phyloP scores from a whole-genome alignment of 805 yeast species.

The Yarrowia deformans region DNA sequence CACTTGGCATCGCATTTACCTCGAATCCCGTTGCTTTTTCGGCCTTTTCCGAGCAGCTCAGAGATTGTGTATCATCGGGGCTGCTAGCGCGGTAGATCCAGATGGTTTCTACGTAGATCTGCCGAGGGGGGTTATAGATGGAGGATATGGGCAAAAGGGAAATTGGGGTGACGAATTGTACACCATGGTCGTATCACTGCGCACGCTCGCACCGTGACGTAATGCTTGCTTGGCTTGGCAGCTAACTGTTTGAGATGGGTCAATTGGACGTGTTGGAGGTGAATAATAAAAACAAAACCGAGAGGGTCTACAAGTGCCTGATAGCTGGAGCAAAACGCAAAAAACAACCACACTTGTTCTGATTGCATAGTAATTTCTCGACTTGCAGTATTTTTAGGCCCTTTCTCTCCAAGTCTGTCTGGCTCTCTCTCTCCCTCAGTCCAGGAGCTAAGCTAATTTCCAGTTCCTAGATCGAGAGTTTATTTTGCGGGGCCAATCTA shows the following conservation, averaged over 20 bases:
- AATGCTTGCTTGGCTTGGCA: background rate
- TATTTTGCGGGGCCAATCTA: slow-evolving; percentile 37
- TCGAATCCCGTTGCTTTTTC: slow-evolving; percentile 15
- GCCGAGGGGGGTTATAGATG: background rate
- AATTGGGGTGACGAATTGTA: too few species aligned
- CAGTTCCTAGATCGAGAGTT: slow-evolving; percentile 37
- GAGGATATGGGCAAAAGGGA: too few species aligned
- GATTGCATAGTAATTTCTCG: slow-evolving; percentile 17
- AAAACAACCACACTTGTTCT: slow-evolving; percentile 12
- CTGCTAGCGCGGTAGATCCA: slow-evolving; percentile 3
- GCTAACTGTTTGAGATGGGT: background rate
- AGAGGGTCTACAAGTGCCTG: too few species aligned
- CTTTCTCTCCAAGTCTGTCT: background rate
- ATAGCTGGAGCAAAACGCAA: background rate
- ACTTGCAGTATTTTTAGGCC: background rate
- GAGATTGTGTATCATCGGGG: slow-evolving; percentile 1
- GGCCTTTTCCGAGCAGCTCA: background rate
- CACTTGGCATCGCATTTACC: slow-evolving; percentile 28
- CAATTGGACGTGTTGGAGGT: background rate
- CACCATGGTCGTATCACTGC: too few species aligned
- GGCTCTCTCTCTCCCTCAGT: slow-evolving; percentile 3
- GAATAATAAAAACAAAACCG: background rate
- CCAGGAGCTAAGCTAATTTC: slow-evolving; percentile 29
- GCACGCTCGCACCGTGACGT: background rate
- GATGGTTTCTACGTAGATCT: background rate